Percentiles rank a stretch among this genome's conserved stretches.
Conservation (phyloP, 1,284 basidiomycete genomes). For the Schizophyllum amplum region DNA sequence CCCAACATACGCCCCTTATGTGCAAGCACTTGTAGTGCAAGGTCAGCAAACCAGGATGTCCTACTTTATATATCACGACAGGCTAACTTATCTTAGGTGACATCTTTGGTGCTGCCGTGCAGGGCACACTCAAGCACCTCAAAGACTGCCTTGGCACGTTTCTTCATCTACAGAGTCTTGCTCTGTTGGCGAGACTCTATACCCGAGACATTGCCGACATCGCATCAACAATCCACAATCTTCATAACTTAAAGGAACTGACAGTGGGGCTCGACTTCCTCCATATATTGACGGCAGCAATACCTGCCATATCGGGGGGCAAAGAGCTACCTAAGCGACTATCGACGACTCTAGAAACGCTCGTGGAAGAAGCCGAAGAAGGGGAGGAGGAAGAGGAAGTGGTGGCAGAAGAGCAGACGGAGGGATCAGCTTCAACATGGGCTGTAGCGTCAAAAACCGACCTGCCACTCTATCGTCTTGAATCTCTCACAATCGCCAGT, state of each 20-base stretch:
- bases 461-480: neutral
- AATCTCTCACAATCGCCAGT: slow-evolving; percentile 3
- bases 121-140: neutral
- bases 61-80: no score
- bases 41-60: neutral
- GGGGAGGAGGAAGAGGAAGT: neutral
- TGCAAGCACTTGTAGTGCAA: neutral
- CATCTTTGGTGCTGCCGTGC: no score
- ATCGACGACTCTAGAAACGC: neutral
- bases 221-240: no score
- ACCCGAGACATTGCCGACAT: no score
- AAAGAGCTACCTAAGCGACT: neutral
- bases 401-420: neutral
- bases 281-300: no score
- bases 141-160: neutral
- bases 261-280: no score
- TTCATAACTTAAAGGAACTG: no score
- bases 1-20: neutral
- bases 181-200: neutral
- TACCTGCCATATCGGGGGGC: neutral
- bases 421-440: neutral
- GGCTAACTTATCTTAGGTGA: no score
- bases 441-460: no score
- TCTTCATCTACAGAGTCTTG: neutral
- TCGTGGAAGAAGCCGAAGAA: neutral